Base-by-base conservation (phyloP, 306 rosid genomes). In the Inga leiocalycina region DNA sequence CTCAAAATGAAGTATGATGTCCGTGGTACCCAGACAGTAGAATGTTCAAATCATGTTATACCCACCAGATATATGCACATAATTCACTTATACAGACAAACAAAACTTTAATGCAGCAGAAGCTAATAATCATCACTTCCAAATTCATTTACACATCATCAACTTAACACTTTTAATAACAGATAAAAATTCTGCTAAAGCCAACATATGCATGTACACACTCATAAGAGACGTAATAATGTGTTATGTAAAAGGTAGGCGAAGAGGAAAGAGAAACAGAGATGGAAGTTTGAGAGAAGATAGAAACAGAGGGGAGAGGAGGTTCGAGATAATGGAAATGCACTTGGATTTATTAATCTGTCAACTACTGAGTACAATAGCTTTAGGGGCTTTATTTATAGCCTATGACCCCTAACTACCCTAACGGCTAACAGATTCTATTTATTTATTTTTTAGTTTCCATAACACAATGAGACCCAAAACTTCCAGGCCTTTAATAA, bases 121-220 rank as follows among this genome's bases (percentile, higher is more conserved):
- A 66, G 45, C 32, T 32, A 74, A 74, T 48, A 70, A n/a, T 62
- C 79, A 78, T 43, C 61, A 57, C 84, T 52, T 74, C 27, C 24
- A 76, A 67, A 45, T 34, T 7, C 81, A 8, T 54, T 71, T 62
- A 75, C 66, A 46, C 4, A n/a, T 16, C 16, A 79, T 54, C 48
- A 48, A 32, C 30, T 43, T 43, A 49, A 75, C 27, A 46, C 22
- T 68, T 4, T 74, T 45, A 78, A 82, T 44, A 64, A 48, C 39
- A 2, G 65, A 17, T 4, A 61, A 45, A 71, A 75, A 56, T 4
- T 44, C 44, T 41, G 75, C 32, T 81, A 57, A 71, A 32, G 44
- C 45, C 68, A 75, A 68, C 30, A 78, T 37, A 68, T 66, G 73
- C 37, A 71, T 22, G 5, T 59, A 72, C 39, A 24, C 59, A 24